Evolutionary conservation across 2,329 filamentous ascomycete species (phyloP), one percentile per base, ranked within the genome.

Genomic region (Venturia carpophila): DNA sequence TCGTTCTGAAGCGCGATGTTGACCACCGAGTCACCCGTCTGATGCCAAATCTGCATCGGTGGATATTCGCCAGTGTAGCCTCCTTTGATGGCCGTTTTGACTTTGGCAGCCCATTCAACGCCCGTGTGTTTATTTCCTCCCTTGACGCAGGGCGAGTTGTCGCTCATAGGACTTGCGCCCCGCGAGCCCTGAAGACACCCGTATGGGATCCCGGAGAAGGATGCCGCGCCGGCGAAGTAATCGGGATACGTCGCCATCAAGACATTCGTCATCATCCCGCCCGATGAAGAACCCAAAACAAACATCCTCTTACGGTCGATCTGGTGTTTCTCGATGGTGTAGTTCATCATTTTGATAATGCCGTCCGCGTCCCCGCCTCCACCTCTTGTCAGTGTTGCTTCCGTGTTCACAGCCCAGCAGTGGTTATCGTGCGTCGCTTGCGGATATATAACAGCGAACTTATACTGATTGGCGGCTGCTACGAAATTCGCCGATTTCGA

Each of bases 361-460:
- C 76, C 75, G 56, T 79, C 77, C 65, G 76, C 80, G 71, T 84
- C 79, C 2, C 80, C 80, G 30, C 82, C 82, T 7, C 80, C 82
- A 64, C 80, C 75, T 68, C 83, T 82, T 5, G 77, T 81, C 5
- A 85, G 75, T 0, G 81, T 75, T 21, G 75, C 77, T n/a, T 75
- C 74, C 2, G 79, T 82, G 7, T 80, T 80, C 4, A 84, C 80
- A 64, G 84, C 82, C 82, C 82, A 84, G 74, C 82, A 84, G 45
- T 72, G 71, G 68, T 80, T 78, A 0, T 79, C 79, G 52, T 64
- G 47, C 11, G 49, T 42, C 3, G 78, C 78, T 67, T 79, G 73
- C 1, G 81, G 81, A 71, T 81, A 84, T 68, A 84, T 80, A 65
- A 83, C 79, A 60, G 85, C 83, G 70, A 80, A 84, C 45, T 81